Conservation (phyloP, 352 stramenopile species). For the Blastocystis sp. region DNA sequence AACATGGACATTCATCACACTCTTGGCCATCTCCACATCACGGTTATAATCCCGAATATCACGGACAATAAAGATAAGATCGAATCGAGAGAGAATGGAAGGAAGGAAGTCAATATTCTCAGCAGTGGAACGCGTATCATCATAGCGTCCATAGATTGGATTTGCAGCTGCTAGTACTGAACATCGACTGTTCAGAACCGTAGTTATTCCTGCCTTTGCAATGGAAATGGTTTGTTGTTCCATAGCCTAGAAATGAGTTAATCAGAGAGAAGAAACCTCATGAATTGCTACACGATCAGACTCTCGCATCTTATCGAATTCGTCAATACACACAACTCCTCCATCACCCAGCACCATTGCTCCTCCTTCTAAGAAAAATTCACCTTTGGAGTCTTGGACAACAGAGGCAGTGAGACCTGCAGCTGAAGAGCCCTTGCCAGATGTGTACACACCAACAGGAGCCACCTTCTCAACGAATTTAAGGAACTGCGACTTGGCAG, state of each 20-base stretch:
- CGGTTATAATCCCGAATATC: constrained; percentile 91
- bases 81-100: constrained; percentile 94
- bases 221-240: constrained; percentile 99
- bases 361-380: constrained; percentile 91
- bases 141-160: constrained; percentile 92
- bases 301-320: constrained; percentile 89
- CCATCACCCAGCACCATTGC: constrained; percentile 81
- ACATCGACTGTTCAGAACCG: constrained; percentile 86
- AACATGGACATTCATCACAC: constrained; percentile 95
- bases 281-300: constrained; percentile 92
- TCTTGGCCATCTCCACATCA: constrained; percentile 88
- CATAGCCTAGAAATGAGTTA: constrained; percentile 75
- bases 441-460: constrained; percentile 91
- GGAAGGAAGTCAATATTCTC: constrained; percentile 99
- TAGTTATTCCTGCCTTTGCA: constrained; percentile 96
- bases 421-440: constrained; percentile 89
- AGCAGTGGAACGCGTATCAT: constrained; percentile 90
- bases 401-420: constrained; percentile 92
- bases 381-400: constrained; percentile 83
- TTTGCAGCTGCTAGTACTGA: constrained; percentile 89
- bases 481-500: constrained; percentile 93
- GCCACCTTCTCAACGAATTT: constrained; percentile 91
- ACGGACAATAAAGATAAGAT: constrained; percentile 97
- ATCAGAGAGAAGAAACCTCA: constrained; percentile 68
- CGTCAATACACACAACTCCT: constrained; percentile 94